Evolutionary conservation across 2,329 filamentous ascomycete species (phyloP), one percentile per base, ranked within the genome.

Genomic region (Clonostachys chloroleuca): DNA sequence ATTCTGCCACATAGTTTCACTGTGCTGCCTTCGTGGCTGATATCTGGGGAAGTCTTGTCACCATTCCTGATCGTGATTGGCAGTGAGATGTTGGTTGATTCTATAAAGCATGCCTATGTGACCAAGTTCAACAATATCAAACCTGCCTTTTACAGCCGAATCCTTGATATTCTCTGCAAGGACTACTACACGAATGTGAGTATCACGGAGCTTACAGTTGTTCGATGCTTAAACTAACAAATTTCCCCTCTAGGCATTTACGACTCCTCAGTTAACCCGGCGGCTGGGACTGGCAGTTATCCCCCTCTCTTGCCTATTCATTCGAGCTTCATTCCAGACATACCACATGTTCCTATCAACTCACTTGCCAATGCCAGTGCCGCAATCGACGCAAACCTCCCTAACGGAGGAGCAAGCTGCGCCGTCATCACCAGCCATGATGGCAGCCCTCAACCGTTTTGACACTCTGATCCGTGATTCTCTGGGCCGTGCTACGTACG

Each of bases 51-150:
- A 62, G 87, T 99, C 0, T 73, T 99, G 5, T 92, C 90, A 0
- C 95, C 94, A 0, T 99, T 99, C 56, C 70, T 99, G 12, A 84
- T 99, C 8, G 95, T 99, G 1, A 80, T 99, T 7, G 92, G 92
- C 2, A 96, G 91, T 52, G 94, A 99, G 68, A 96, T 96, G 85
- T 71, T 96, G 9, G 94, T 99, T 3, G 94, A 99, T 67, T 92
- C 89, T 81, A 81, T 96, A 64, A 99, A 99, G 66, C 95, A 99
- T 62, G 90, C 90, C 18, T 99, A 97, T 63, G 95, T 99, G 63
- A 92, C 86, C 62, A 99, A 99, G 63, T 99, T 99, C 73, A 99
- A 99, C 74, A 96, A 95, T 57, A 91, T 92, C 55, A 92, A 94
- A 53, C 94, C 94, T 4, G 82, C 80, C 7, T 87, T 99, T 47